Evolutionary conservation across 1,284 basidiomycete species (phyloP), one percentile per base, ranked within the genome.

Genomic region (Austropuccinia psidii): DNA sequence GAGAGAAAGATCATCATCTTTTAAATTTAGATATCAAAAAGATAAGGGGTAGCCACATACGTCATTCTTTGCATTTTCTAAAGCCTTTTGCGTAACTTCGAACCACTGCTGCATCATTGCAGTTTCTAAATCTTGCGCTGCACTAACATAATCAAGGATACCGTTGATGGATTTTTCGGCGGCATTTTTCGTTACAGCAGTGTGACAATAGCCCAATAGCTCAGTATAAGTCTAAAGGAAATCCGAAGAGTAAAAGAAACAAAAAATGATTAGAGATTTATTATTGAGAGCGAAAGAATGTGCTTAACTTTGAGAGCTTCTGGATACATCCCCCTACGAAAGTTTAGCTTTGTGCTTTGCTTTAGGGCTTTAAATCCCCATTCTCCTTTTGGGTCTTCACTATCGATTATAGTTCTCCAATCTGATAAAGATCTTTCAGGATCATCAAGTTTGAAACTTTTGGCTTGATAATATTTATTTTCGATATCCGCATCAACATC

Each of bases 331-430:
- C 87, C 86, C 43, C 94, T 85, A 13, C 84, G 85, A 81, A 91
- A 98, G 74, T 95, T 87, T 72, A 98, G 85, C 82, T 99, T 99
- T 27, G 94, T 98, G 55, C 90, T 91, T 79, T 99, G 96, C 79
- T 99, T 99, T 72, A 98, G 85, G 6, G 94, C 91, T 81, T 99
- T 99, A 86, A 99, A 99, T 0, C 95, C 96, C 93, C 93, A 98
- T 79, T 98, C 94, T 27, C 93, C 91, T 80, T 92, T 91, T 79
- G 93, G 89, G 35, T 87, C 84, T 80, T 98, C 93, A 75, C 89
- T 87, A 57, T 93, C 88, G 0, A 96, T 89, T 72, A 98, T 95
- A 24, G 85, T 85, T 66, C 86, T 85, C 80, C 97, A 93, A 69
- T 93, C 92, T 76, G 88, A 89, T 76, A 98, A 80, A 0, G 95